A percentile compares a stretch with the other conserved stretches of the same genome.
These are phyloP conservation scores for Stephania yunnanensis DNA, from an alignment of 164 flowering plant genomes.

Conservation along the genomic window DNA sequence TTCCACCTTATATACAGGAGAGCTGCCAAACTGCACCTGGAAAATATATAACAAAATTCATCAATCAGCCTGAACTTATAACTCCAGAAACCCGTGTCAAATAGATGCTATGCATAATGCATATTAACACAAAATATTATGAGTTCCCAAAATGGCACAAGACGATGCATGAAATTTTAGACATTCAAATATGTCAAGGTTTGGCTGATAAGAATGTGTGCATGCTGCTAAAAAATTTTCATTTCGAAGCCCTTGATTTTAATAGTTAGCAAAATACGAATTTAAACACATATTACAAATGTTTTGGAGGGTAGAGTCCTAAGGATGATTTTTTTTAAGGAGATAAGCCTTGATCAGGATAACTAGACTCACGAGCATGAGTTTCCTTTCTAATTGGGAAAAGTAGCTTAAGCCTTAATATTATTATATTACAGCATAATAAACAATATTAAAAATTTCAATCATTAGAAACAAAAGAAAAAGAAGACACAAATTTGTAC, in stretches of 20 bases:
- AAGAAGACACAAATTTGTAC: neutral
- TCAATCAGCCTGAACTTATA: neutral
- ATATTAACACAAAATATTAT: neutral
- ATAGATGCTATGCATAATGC: neutral
- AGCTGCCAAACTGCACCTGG: constrained; percentile 47
- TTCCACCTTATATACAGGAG: constrained; percentile 45
- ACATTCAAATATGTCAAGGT: neutral
- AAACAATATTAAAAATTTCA: no score
- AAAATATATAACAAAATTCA: constrained; percentile 1
- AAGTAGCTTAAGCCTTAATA: no score
- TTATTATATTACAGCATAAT: no score
- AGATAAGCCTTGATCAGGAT: neutral
- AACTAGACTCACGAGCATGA: neutral
- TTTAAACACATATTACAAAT: neutral
- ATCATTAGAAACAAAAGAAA: neutral
- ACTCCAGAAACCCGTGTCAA: neutral
- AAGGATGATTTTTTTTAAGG: neutral
- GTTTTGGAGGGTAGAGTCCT: neutral
- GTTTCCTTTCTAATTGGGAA: neutral
- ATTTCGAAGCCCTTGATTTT: no score
- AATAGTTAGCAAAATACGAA: neutral
- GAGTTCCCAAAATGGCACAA: neutral
- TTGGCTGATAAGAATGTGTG: neutral
- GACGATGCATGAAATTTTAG: neutral
- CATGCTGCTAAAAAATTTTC: neutral